Evolutionary conservation across 495 filamentous ascomycete genomes (phyloP).

Genomic region (Entonaema liquescens): DNA sequence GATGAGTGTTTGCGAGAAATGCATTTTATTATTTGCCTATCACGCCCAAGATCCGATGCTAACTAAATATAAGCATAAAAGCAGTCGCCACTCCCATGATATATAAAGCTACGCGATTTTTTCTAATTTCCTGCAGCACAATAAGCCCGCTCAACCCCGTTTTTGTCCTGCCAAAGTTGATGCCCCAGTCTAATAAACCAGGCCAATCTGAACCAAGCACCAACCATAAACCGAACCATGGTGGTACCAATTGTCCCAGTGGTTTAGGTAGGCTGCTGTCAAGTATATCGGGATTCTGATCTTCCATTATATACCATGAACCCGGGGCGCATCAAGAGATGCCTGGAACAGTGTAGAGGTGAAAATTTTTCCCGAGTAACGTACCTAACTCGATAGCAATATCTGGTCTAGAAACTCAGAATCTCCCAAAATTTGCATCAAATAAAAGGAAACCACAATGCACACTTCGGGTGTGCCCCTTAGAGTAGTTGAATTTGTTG

Average conservation of each 20-base stretch:
- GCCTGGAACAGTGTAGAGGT: not conserved
- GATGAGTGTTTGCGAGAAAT: not conserved
- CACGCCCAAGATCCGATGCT: constrained; percentile 1
- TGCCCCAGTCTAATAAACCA: constrained; percentile 7
- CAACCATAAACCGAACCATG: constrained; percentile 5
- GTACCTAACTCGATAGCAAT: not conserved
- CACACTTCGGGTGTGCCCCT: not conserved
- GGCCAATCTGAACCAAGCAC: constrained; percentile 1
- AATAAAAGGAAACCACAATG: not conserved
- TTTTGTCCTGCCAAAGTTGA: not conserved
- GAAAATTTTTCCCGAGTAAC: not conserved
- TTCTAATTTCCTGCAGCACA: constrained; percentile 1
- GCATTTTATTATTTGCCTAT: not conserved
- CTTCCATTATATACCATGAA: not conserved
- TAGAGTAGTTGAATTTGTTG: not conserved
- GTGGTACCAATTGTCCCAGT: not conserved
- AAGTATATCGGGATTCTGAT: not conserved
- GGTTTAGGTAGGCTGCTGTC: not conserved
- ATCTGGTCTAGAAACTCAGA: not conserved
- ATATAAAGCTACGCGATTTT: constrained; percentile 24
- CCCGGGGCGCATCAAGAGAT: not conserved
- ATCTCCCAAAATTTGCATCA: not conserved
- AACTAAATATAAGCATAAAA: constrained; percentile 4
- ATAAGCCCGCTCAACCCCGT: not conserved
- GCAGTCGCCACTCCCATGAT: constrained; percentile 18